Conservation (phyloP, 192 early-diverging fungal species). For the Coemansia sp. region DNA sequence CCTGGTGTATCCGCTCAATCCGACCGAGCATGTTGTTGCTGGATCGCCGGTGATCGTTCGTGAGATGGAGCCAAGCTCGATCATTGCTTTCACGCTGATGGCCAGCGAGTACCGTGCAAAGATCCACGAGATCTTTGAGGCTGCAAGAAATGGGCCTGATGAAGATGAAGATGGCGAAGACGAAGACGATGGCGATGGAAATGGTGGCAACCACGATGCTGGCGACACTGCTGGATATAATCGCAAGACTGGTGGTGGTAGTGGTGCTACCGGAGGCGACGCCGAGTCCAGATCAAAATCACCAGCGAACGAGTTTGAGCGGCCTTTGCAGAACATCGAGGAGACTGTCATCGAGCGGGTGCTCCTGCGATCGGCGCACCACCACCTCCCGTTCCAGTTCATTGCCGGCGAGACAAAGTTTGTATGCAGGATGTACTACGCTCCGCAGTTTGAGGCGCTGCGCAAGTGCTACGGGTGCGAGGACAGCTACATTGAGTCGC, state of each 20-base stretch:
- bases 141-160: slow-evolving; percentile 17
- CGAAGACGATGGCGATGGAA: background rate
- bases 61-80: slow-evolving; percentile 91
- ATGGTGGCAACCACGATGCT: too few species aligned
- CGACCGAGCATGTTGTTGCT: slow-evolving; percentile 85
- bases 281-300: slow-evolving; percentile 4
- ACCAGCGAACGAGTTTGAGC: slow-evolving; percentile 35
- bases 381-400: slow-evolving; percentile 58
- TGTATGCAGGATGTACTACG: slow-evolving; percentile 88
- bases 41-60: slow-evolving; percentile 84
- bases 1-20: slow-evolving; percentile 50
- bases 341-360: slow-evolving; percentile 30
- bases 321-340: slow-evolving; percentile 6
- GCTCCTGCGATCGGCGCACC: slow-evolving; percentile 35
- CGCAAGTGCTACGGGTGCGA: slow-evolving; percentile 83
- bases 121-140: slow-evolving; percentile 39
- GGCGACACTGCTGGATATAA: background rate
- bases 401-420: slow-evolving; percentile 75
- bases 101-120: slow-evolving; percentile 47
- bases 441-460: slow-evolving; percentile 90
- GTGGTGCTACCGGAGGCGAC: background rate
- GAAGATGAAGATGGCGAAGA: slow-evolving; percentile 8
- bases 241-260: background rate
- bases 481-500: slow-evolving; percentile 77
- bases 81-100: slow-evolving; percentile 86